Evolutionary conservation across 2,329 filamentous ascomycete species (phyloP).

Genomic region (Hypoxylon sp.): DNA sequence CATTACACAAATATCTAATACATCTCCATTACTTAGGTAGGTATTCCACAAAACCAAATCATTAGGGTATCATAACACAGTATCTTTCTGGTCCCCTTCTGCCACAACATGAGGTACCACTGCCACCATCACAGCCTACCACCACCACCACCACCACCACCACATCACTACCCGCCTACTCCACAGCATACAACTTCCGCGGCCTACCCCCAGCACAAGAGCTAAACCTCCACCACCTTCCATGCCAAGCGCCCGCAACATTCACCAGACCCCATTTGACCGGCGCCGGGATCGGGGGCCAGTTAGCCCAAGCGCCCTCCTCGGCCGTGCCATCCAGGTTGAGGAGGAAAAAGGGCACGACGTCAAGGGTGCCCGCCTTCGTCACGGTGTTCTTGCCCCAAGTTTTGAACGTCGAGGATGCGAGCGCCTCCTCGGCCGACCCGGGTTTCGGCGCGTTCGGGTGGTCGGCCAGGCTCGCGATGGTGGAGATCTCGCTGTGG

Average conservation of each 20-base stretch:
- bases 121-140: too few relatives aligned
- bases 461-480: conserved; percentile 59
- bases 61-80: conserved; percentile 28
- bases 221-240: conserved; percentile 70
- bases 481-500: conserved; percentile 63
- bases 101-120: too few relatives aligned
- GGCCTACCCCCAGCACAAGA: conserved; percentile 65
- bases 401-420: conserved; percentile 61
- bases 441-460: conserved; percentile 59
- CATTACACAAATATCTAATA: conserved; percentile 1
- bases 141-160: not conserved
- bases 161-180: conserved; percentile 17
- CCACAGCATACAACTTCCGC: conserved; percentile 62
- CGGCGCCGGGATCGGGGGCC: conserved; percentile 70
- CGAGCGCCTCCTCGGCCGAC: conserved; percentile 55
- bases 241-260: conserved; percentile 64
- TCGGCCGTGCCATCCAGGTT: conserved; percentile 69
- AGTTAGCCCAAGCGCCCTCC: conserved; percentile 66
- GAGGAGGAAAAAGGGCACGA: conserved; percentile 70
- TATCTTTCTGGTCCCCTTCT: too few relatives aligned
- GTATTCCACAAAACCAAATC: not conserved
- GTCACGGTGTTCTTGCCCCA: conserved; percentile 72
- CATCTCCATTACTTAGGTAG: not conserved
- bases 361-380: conserved; percentile 66
- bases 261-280: conserved; percentile 69